A percentile compares a stretch with the other conserved stretches of the same genome.
These are phyloP conservation scores for Citrullus mucosospermus DNA, from an alignment of 306 rosid genomes.

Conservation along the genomic window DNA sequence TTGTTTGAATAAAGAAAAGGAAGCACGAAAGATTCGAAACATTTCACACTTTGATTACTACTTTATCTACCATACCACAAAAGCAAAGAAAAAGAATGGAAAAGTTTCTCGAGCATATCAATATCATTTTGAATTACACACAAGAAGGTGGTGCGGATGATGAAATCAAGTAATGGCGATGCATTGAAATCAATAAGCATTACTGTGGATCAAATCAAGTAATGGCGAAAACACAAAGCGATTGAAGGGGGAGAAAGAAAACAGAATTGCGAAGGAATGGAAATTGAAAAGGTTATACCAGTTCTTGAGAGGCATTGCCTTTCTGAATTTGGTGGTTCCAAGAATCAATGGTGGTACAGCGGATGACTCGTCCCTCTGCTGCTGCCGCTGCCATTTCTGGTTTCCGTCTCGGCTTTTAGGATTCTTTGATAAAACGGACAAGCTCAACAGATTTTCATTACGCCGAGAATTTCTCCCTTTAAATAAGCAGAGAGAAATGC, in stretches of 20 bases:
- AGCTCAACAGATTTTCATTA: background rate
- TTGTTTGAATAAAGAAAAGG: background rate
- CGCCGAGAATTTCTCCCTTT: background rate
- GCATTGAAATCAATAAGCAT: background rate
- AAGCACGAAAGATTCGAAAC: constrained; percentile 8
- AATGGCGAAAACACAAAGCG: background rate
- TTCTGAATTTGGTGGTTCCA: constrained; percentile 38
- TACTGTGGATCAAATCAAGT: background rate
- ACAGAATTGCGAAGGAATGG: background rate
- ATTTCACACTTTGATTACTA: background rate
- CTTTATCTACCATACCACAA: constrained; percentile 3
- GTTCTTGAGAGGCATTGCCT: constrained; percentile 39
- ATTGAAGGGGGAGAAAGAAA: no score
- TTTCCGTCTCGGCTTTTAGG: background rate
- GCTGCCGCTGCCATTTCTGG: constrained; percentile 11
- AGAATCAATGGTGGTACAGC: constrained; percentile 39
- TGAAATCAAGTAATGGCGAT: background rate
- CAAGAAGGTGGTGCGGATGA: background rate
- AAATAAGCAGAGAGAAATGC: constrained; percentile 8
- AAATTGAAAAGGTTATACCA: constrained; percentile 12
- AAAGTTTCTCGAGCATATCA: background rate
- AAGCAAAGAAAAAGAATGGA: background rate
- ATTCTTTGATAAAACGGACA: background rate
- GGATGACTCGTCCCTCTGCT: constrained; percentile 49
- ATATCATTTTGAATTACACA: background rate